A percentile compares a stretch with the other conserved stretches of the same genome.
These are phyloP conservation scores for Oxyria digyna DNA, from an alignment of 148 eudicot species.

Conservation along the genomic window DNA sequence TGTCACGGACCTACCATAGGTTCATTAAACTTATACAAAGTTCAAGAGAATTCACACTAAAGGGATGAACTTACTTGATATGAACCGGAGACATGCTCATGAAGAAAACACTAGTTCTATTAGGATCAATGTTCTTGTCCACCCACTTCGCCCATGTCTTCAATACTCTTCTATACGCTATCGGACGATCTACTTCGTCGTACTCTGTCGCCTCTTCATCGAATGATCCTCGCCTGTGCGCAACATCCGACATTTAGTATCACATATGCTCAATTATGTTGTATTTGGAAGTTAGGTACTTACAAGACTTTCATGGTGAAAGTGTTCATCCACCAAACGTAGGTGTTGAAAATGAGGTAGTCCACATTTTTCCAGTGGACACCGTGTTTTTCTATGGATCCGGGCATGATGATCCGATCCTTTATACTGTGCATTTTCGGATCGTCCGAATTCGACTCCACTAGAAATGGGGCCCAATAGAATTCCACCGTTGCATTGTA, in stretches of 20 bases:
- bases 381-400: constrained; percentile 16
- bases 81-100: constrained; percentile 97
- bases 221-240: constrained; percentile 67
- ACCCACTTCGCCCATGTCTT: constrained; percentile 90
- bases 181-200: constrained; percentile 63
- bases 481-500: constrained; percentile 5
- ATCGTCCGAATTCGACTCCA: constrained; percentile 10
- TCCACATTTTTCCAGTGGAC: constrained; percentile 9
- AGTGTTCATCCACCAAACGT: constrained; percentile 12
- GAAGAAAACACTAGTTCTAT: constrained; percentile 66
- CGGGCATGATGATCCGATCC: constrained; percentile 74
- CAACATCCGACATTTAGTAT: neutral
- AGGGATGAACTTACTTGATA: constrained; percentile 55
- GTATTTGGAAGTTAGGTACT: constrained; percentile 8
- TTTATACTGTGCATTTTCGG: constrained; percentile 3
- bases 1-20: too few species aligned
- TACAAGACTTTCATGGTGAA: constrained; percentile 24
- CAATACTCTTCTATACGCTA: constrained; percentile 52
- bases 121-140: constrained; percentile 63
- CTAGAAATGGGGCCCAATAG: constrained; percentile 10
- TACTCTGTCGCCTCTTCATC: constrained; percentile 65
- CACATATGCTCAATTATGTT: too few species aligned
- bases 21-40: too few species aligned
- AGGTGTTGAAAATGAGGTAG: constrained; percentile 9
- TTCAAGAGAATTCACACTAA: too few species aligned